These are phyloP conservation scores for Borovskyia barvae DNA, from an alignment of 208 protist species.

Conservation along the genomic window DNA sequence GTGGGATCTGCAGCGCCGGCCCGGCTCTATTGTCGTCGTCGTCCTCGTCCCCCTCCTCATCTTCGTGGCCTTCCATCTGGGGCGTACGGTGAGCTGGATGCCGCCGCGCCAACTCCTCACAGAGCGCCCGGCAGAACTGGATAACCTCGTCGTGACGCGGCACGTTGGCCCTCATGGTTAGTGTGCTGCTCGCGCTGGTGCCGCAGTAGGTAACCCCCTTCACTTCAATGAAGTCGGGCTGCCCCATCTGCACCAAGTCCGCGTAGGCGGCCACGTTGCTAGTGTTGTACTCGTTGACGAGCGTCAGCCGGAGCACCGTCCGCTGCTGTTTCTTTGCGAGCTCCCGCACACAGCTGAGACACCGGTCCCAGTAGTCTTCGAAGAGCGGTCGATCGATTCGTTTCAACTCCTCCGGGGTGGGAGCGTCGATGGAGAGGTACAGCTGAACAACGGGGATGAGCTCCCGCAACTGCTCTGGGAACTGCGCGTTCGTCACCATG, in stretches of 20 bases:
- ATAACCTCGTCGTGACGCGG: conserved; percentile 94
- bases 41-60: conserved; percentile 2
- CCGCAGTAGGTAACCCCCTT: conserved; percentile 95
- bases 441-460: conserved; percentile 92
- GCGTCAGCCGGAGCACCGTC: conserved; percentile 96
- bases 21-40: conserved; percentile 8
- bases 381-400: conserved; percentile 92
- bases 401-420: conserved; percentile 89
- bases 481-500: conserved; percentile 95
- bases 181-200: conserved; percentile 68
- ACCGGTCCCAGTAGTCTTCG: conserved; percentile 95
- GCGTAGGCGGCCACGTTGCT: conserved; percentile 72
- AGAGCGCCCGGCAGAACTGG: conserved; percentile 79
- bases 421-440: conserved; percentile 94
- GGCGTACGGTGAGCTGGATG: conserved; percentile 35
- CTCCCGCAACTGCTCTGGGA: conserved; percentile 78
- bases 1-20: conserved; percentile 24
- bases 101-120: conserved; percentile 42
- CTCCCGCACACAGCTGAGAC: conserved; percentile 83
- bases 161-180: conserved; percentile 94
- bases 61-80: conserved; percentile 19
- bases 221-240: conserved; percentile 95
- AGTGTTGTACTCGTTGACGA: conserved; percentile 94
- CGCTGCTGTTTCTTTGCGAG: conserved; percentile 88
- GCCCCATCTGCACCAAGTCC: conserved; percentile 86